Percentiles rank a stretch among this genome's conserved stretches.
Evolutionary conservation across 345 rosid genomes (phyloP).

Genomic region (Camelina sativa): DNA sequence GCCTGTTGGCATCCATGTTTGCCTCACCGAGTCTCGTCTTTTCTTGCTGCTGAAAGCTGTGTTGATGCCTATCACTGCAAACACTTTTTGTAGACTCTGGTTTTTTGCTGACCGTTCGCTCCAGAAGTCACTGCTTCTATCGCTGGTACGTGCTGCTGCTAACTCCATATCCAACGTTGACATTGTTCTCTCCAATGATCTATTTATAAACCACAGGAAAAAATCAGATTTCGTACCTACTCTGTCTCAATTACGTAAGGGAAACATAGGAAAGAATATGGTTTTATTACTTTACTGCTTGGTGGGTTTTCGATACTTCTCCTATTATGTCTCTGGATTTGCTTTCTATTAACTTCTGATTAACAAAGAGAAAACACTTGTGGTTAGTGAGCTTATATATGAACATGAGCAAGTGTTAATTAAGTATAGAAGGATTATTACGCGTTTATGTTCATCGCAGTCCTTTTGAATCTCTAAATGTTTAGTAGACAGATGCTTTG

Average conservation of each 20-base stretch:
- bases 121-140: slow-evolving; percentile 34
- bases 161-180: slow-evolving; percentile 71
- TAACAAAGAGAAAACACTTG: not conserved
- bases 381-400: not conserved
- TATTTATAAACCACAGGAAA: slow-evolving; percentile 25
- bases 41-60: slow-evolving; percentile 92
- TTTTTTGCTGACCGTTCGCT: slow-evolving; percentile 43
- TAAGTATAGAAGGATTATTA: slow-evolving; percentile 42
- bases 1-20: slow-evolving; percentile 91
- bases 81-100: slow-evolving; percentile 62
- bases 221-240: not conserved
- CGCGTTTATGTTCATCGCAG: slow-evolving; percentile 78
- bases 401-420: not conserved
- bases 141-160: slow-evolving; percentile 52
- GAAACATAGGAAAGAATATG: not conserved
- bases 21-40: slow-evolving; percentile 75
- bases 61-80: slow-evolving; percentile 82
- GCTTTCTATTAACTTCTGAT: slow-evolving; percentile 66
- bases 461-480: slow-evolving; percentile 47
- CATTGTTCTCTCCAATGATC: slow-evolving; percentile 74
- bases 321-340: slow-evolving; percentile 61
- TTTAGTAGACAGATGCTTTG: slow-evolving; percentile 39
- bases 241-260: not conserved
- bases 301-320: slow-evolving; percentile 72
- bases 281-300: slow-evolving; percentile 52